phyloP scores from a whole-genome alignment of 371 early-diverging fungal species.

The Mucor circinelloides region DNA sequence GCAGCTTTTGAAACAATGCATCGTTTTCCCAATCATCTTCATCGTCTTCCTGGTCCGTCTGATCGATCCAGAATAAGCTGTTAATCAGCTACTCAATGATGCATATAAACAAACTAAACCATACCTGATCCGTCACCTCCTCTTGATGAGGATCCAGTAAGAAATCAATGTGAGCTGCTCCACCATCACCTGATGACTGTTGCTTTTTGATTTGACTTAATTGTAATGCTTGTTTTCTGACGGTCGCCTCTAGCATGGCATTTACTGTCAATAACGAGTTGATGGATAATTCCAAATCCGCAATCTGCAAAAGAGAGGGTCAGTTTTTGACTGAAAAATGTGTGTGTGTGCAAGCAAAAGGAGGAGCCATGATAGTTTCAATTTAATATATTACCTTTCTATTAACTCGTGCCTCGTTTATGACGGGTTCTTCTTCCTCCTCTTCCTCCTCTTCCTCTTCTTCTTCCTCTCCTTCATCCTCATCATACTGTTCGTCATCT shows the following conservation, averaged over 20 bases:
- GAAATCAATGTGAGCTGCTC: not conserved
- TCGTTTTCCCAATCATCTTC: conserved; percentile 53
- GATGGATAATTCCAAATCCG: conserved; percentile 57
- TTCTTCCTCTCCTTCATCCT: conserved; percentile 2
- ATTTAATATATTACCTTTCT: conserved; percentile 33
- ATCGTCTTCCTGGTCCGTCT: conserved; percentile 6
- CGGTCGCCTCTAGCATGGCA: conserved; percentile 54
- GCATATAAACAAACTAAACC: not conserved
- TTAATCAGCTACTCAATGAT: not conserved
- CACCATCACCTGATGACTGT: conserved; percentile 5
- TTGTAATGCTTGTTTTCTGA: conserved; percentile 52
- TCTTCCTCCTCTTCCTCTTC: conserved; percentile 21
- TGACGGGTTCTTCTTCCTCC: conserved; percentile 22
- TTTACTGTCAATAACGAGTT: conserved; percentile 52
- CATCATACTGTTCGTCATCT: conserved; percentile 3
- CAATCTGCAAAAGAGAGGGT: conserved; percentile 35
- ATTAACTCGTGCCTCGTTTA: conserved; percentile 50
- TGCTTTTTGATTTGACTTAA: conserved; percentile 45
- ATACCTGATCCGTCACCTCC: not conserved
- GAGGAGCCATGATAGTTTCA: not conserved
- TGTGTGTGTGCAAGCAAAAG: not conserved
- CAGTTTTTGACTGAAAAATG: not conserved
- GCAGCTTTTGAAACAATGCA: conserved; percentile 36
- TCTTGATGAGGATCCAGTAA: conserved; percentile 3
- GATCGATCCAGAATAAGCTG: not conserved